Evolutionary conservation across 371 early-diverging fungal genomes (phyloP), one percentile per base, ranked within the genome.

Genomic region (Mortierella sp.): DNA sequence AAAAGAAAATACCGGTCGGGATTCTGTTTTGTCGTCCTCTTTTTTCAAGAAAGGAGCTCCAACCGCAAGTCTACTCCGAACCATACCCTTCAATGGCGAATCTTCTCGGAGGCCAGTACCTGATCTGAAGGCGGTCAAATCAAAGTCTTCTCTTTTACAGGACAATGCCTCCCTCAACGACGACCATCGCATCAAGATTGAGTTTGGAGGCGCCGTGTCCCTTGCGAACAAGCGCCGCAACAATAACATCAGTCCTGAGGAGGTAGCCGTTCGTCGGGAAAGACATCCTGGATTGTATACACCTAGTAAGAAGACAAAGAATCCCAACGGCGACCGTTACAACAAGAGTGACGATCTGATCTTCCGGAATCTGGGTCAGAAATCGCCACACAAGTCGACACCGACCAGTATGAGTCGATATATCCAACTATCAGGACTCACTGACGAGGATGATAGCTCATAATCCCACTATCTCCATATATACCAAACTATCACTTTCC

Each of bases 281-380:
- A 44, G 46, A 23, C 70, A 70, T 42, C 70, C 70, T n/a, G 78
- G 78, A 32, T 43, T 76, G 9, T 76, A 57, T 30, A 76, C 78
- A 8, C 78, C 78, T 2, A 76, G 78, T 41, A 76, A 76, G 23
- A 68, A 56, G 50, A 57, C 42, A 15, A 19, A 44, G 6, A 19
- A 21, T 31, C 6, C 31, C 5, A 41, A 9, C 2, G 39, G 3
- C 3, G 7, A n/a, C 15, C 19, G n/a, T 24, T n/a, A n/a, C n/a
- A n/a, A n/a, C n/a, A n/a, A n/a, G n/a, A n/a, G n/a, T n/a, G n/a
- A n/a, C n/a, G n/a, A n/a, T n/a, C n/a, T n/a, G n/a, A n/a, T n/a
- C n/a, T 5, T 6, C n/a, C 17, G 4, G 19, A 26, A 30, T 41
- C 21, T 21, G 44, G 31, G 41, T 4, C 46, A 37, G 15, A 19